Conservation (phyloP, 2,329 filamentous ascomycete genomes). For the Cladophialophora psammophila region DNA sequence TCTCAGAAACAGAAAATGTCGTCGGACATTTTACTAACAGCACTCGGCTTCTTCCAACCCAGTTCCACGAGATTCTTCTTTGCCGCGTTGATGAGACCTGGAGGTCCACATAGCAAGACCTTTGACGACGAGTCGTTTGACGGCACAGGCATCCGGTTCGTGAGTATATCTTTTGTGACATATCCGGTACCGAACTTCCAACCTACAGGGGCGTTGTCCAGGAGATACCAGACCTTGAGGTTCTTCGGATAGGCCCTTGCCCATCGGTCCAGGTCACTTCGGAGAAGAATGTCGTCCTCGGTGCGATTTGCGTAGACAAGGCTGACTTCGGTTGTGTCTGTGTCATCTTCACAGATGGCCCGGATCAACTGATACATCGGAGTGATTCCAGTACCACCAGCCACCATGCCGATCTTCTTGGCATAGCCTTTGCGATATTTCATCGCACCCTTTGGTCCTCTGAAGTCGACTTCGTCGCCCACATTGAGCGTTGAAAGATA, state of each 20-base stretch:
- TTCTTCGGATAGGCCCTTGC: slow-evolving; percentile 56
- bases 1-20: too few species aligned
- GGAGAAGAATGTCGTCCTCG: slow-evolving; percentile 67
- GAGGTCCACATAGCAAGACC: too few species aligned
- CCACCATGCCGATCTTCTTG: slow-evolving; percentile 49
- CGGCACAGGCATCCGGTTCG: slow-evolving; percentile 16
- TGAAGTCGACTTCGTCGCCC: slow-evolving; percentile 47
- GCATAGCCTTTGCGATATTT: slow-evolving; percentile 44
- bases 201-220: slow-evolving; percentile 40
- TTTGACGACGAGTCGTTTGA: too few species aligned
- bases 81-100: too few species aligned
- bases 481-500: slow-evolving; percentile 45
- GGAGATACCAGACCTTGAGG: slow-evolving; percentile 65
- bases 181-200: slow-evolving; percentile 62
- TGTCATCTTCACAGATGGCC: slow-evolving; percentile 67
- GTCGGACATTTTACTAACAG: too few species aligned
- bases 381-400: slow-evolving; percentile 52
- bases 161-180: slow-evolving; percentile 59
- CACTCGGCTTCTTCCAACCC: too few species aligned
- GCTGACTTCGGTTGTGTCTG: slow-evolving; percentile 63
- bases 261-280: slow-evolving; percentile 63
- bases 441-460: slow-evolving; percentile 50
- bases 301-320: slow-evolving; percentile 67
- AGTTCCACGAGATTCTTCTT: too few species aligned
- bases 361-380: slow-evolving; percentile 70